These are phyloP conservation scores for Serendipita indica DNA, from an alignment of 768 basidiomycete species.

Conservation along the genomic window DNA sequence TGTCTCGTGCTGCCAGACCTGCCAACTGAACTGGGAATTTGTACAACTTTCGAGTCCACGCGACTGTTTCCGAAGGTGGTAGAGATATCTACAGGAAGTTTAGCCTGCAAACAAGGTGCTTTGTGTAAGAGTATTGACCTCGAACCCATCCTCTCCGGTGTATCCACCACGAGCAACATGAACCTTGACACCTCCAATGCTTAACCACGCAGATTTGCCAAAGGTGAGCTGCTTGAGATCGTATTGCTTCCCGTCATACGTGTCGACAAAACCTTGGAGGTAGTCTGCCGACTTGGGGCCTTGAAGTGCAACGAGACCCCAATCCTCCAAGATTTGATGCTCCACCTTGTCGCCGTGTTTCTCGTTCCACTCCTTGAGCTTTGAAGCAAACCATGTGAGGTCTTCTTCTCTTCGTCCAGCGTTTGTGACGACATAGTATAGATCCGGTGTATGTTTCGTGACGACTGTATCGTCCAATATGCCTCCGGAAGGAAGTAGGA, in stretches of 20 bases:
- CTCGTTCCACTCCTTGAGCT: slow-evolving; percentile 65
- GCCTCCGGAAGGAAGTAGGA: slow-evolving; percentile 79
- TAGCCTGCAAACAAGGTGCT: not conserved
- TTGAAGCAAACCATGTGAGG: slow-evolving; percentile 55
- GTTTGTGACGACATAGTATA: slow-evolving; percentile 94
- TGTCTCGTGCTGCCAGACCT: slow-evolving; percentile 86
- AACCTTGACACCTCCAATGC: slow-evolving; percentile 60
- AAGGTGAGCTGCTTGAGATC: slow-evolving; percentile 67
- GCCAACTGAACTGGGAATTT: slow-evolving; percentile 51
- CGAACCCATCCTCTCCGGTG: slow-evolving; percentile 98
- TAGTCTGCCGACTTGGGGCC: slow-evolving; percentile 75
- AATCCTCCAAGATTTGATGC: slow-evolving; percentile 63
- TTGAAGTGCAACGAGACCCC: slow-evolving; percentile 85
- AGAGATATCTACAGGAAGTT: slow-evolving; percentile 58
- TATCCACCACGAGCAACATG: slow-evolving; percentile 93
- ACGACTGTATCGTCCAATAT: slow-evolving; percentile 95
- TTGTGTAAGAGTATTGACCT: slow-evolving; percentile 33
- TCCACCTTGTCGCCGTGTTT: slow-evolving; percentile 38
- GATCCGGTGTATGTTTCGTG: slow-evolving; percentile 62
- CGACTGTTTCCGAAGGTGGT: slow-evolving; percentile 58
- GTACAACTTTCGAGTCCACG: slow-evolving; percentile 33
- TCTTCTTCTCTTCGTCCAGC: slow-evolving; percentile 77
- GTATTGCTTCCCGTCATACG: slow-evolving; percentile 20
- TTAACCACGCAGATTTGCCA: slow-evolving; percentile 67
- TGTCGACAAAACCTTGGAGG: slow-evolving; percentile 56